Conservation (phyloP, 2,329 filamentous ascomycete species). For the Stenocarpella maydis region DNA sequence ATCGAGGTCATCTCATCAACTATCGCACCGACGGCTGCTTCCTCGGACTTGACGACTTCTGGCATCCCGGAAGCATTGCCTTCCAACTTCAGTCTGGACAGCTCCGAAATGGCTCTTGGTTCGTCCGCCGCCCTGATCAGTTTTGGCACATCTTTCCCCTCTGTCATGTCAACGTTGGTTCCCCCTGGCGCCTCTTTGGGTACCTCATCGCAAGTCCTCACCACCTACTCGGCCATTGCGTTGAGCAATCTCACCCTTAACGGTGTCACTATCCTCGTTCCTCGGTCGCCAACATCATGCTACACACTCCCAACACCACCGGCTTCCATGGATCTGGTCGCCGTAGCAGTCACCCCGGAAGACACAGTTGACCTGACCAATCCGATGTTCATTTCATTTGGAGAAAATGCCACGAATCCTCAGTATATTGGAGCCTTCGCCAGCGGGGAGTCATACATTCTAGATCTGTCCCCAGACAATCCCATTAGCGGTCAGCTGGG, state of each 20-base stretch:
- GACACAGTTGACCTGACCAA: constrained; percentile 31
- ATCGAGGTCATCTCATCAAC: constrained; percentile 33
- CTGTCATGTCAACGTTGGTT: constrained; percentile 27
- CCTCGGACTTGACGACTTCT: constrained; percentile 32
- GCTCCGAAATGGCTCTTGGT: constrained; percentile 15
- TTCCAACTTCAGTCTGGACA: constrained; percentile 24
- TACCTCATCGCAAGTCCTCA: constrained; percentile 26
- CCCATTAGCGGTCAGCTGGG: constrained; percentile 36
- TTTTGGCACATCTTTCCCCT: constrained; percentile 33
- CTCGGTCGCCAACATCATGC: constrained; percentile 39
- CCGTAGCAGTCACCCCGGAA: constrained; percentile 34
- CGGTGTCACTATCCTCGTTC: constrained; percentile 38
- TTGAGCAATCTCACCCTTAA: constrained; percentile 35
- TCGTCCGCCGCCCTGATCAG: constrained; percentile 32
- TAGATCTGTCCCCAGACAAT: constrained; percentile 37
- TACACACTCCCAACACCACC: constrained; percentile 38
- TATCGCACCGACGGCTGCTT: constrained; percentile 30
- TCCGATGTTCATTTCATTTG: constrained; percentile 38
- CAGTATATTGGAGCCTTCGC: constrained; percentile 38
- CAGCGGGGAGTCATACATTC: constrained; percentile 35
- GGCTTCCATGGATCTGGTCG: constrained; percentile 36
- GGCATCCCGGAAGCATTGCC: constrained; percentile 31
- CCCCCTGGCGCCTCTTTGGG: constrained; percentile 26
- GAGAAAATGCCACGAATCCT: constrained; percentile 39
- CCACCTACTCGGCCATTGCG: constrained; percentile 30